These are phyloP conservation scores for Jatropha curcas DNA, from an alignment of 345 rosid genomes.

Conservation along the genomic window DNA sequence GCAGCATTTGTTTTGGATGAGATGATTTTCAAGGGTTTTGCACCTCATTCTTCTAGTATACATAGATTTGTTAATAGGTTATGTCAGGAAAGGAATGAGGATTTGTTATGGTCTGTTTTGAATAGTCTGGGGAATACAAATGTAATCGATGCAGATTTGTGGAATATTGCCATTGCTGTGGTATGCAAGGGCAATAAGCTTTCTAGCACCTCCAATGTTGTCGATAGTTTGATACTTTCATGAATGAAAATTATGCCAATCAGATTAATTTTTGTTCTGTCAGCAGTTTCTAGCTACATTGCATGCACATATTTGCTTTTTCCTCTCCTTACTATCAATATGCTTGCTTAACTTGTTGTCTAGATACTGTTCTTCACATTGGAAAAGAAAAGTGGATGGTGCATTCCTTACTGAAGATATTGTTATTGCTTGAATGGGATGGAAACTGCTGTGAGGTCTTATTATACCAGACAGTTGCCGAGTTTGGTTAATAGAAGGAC, in stretches of 20 bases:
- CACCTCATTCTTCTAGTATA: conserved; percentile 45
- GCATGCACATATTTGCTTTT: neutral
- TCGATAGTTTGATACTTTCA: conserved; percentile 34
- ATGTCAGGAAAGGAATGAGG: conserved; percentile 38
- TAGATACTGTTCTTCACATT: neutral
- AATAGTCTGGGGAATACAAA: conserved; percentile 42
- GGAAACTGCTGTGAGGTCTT: neutral
- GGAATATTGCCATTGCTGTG: conserved; percentile 41
- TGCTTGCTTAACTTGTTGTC: neutral
- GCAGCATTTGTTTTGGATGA: conserved; percentile 69
- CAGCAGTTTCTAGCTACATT: neutral
- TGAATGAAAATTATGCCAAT: neutral
- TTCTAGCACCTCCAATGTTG: conserved; percentile 15
- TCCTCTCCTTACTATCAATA: neutral
- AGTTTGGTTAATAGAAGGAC: neutral
- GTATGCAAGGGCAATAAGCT: conserved; percentile 30
- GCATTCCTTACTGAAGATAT: neutral
- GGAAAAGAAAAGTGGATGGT: neutral
- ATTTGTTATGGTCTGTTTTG: conserved; percentile 43
- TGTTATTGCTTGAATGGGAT: too few species aligned
- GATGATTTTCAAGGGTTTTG: conserved; percentile 76
- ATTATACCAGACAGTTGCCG: neutral
- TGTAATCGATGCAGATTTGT: conserved; percentile 36
- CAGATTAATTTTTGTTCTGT: neutral
- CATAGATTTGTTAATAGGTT: conserved; percentile 42